Base-by-base conservation (phyloP, 768 basidiomycete genomes). In the Sutorius australiensis region DNA sequence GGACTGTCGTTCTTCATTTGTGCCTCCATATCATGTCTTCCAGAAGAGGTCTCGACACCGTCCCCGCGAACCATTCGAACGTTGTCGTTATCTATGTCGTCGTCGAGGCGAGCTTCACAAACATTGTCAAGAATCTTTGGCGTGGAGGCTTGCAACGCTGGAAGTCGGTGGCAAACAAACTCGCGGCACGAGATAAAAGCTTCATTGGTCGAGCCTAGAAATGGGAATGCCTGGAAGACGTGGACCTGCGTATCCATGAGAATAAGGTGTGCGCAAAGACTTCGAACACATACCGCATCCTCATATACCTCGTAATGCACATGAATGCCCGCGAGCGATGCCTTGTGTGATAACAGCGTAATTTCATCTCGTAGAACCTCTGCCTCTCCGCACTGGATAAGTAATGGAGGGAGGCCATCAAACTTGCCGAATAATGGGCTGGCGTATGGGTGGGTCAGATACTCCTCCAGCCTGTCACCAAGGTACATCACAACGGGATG, bases 281-380 rank as follows among this genome's bases (percentile, higher is more conserved):
- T 12, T 6, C 38, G 6, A 21, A 17, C 10, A 75, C 86, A 62
- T 62, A 95, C 92, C 46, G 86, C 88, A 70, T 99, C 95, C 62
- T 95, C 87, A 62, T 90, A 97, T 36, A 91, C 70, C 66, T 98
- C 94, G 61, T 95, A 89, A 55, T 80, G 81, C 30, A 97, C 90
- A 49, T 87, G 75, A 34, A 95, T 92, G 3, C 94, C 95, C 0
- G 89, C 84, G 27, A 89, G 67, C 5, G 85, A 82, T 11, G 97
- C 97, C 67, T 99, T 99, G 72, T 95, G 91, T 1, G 95, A 93
- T 27, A 98, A 69, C 9, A 99, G 78, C 14, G 87, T 87, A 21
- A 92, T 87, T 67, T 98, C 95, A 62, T 99, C 95, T 27, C 93
- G 77, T n/a, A 99, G 76, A 0, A 97, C 92, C 66, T 99, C 95